Percentiles rank a stretch among this genome's conserved stretches.
phyloP scores from a whole-genome alignment of 345 rosid species.

The Citrus australasica region DNA sequence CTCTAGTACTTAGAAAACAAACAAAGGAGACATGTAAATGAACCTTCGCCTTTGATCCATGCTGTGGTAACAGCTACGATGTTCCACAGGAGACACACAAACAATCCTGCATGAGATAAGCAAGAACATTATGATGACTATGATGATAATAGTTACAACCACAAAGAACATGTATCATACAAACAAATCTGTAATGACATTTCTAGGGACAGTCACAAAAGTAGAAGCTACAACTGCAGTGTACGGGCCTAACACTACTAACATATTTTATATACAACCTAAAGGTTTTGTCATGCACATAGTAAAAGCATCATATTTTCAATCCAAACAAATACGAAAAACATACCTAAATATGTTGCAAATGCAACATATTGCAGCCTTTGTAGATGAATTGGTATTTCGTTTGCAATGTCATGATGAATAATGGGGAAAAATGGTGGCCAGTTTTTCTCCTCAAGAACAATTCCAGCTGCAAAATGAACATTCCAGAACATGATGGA shows the following conservation, averaged over 20 bases:
- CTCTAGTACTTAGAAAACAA: background rate
- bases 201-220: background rate
- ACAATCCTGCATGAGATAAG: slow-evolving; percentile 57
- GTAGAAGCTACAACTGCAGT: background rate
- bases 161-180: background rate
- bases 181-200: background rate
- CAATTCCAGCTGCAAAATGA: slow-evolving; percentile 59
- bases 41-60: slow-evolving; percentile 87
- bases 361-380: slow-evolving; percentile 72
- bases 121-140: background rate
- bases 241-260: background rate
- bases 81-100: slow-evolving; percentile 83
- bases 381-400: slow-evolving; percentile 83
- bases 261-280: background rate
- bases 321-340: background rate
- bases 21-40: slow-evolving; percentile 12
- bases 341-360: slow-evolving; percentile 65
- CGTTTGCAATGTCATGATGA: slow-evolving; percentile 84
- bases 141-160: background rate
- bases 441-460: slow-evolving; percentile 81
- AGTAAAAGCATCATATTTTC: background rate
- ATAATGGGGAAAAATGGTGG: slow-evolving; percentile 81
- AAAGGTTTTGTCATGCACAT: background rate
- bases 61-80: slow-evolving; percentile 72
- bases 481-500: background rate